A percentile compares a stretch with the other conserved stretches of the same genome.
Evolutionary conservation across 495 filamentous ascomycete genomes (phyloP).

Genomic region (Aspergillus haitiensis): DNA sequence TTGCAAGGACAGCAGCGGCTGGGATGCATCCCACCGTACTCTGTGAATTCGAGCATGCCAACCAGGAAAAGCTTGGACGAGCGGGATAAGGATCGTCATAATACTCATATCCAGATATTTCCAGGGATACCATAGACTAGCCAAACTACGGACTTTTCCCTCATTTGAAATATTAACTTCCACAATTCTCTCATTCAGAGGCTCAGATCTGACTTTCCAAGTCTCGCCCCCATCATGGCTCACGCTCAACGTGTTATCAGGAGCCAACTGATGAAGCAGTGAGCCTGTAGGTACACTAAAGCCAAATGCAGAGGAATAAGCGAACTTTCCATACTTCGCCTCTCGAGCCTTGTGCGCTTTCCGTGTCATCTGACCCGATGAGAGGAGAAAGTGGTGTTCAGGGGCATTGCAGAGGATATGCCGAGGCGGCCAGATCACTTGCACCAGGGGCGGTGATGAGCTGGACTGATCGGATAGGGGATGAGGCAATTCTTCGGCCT

Average conservation of each 20-base stretch:
- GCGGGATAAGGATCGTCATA: constrained; percentile 17
- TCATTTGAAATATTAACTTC: neutral
- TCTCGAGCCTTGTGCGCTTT: constrained; percentile 67
- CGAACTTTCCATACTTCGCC: constrained; percentile 73
- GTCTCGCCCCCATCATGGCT: constrained; percentile 15
- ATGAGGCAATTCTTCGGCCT: constrained; percentile 52
- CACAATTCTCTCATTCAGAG: constrained; percentile 2
- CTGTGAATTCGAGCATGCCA: constrained; percentile 23
- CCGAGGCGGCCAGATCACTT: constrained; percentile 36
- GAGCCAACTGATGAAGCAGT: constrained; percentile 18
- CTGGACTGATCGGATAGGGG: neutral
- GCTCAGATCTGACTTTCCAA: constrained; percentile 13
- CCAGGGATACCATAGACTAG: constrained; percentile 23
- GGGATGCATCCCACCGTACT: neutral
- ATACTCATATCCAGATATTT: constrained; percentile 14
- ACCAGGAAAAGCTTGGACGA: constrained; percentile 12
- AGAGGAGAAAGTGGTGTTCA: constrained; percentile 25
- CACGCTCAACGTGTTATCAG: constrained; percentile 19
- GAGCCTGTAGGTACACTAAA: constrained; percentile 41
- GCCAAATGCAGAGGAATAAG: constrained; percentile 66
- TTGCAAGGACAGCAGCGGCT: neutral
- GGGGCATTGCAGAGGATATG: constrained; percentile 45
- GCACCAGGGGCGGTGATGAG: neutral
- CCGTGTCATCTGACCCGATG: constrained; percentile 19
- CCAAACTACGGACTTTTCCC: neutral